Evolutionary conservation across 2,329 filamentous ascomycete genomes (phyloP), one percentile per base, ranked within the genome.

Genomic region (Emydomyces testavorans): DNA sequence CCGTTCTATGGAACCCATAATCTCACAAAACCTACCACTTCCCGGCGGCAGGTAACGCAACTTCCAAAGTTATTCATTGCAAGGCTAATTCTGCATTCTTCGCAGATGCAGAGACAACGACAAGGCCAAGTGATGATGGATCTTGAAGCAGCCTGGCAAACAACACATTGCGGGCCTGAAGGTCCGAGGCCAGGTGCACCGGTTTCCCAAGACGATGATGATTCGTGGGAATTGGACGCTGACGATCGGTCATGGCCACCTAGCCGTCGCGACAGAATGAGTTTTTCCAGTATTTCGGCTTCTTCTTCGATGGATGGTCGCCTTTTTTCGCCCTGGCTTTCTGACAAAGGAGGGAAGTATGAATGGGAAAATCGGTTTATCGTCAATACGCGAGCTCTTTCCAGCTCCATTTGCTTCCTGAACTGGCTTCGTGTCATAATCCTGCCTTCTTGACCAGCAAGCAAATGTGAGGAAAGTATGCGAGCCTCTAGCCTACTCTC

Each of bases 21-120:
- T 57, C 87, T 79, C 56, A 86, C 89, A 65, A 94, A 96, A 47
- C 89, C 92, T 48, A 80, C 78, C 24, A 96, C 87, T 57, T 92
- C 84, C 49, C 86, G 79, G 43, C 92, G 77, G 64, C 92, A 96
- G 59, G 90, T 96, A 32, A 96, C 89, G 62, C 92, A 98, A 61
- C 86, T 93, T 54, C 89, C 86, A 63, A 94, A 96, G 63, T 96
- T 96, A 63, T 95, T 93, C 80, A 94, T 89, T 2, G 92, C 92
- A 53, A 96, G 73, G 36, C 86, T 90, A 29, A 96, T 85, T 26
- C 92, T 76, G 62, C 92, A 96, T 56, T 96, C 92, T 63, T 98
- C 92, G 62, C 92, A 96, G 10, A 96, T 74, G 56, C 86, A 90
- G 50, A 98, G 74, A 62, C 92, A 98, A 2, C 92, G 84, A 63